Base-by-base conservation (phyloP, 1,284 basidiomycete species). In the Bjerkandera adusta region DNA sequence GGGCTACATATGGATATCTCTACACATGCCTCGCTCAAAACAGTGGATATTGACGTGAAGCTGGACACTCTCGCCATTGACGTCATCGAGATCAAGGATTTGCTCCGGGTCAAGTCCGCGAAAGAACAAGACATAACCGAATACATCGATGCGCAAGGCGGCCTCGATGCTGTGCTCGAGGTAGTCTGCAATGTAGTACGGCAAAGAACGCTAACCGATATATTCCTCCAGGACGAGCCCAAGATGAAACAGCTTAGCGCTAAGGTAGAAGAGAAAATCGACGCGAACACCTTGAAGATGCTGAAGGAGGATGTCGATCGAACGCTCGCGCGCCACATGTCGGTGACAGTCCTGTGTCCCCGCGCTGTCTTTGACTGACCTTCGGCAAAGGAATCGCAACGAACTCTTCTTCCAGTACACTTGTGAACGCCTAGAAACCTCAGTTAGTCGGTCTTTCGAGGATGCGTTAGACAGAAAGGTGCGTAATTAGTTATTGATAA, bases 1-100 rank as follows among this genome's bases (percentile, higher is more conserved):
- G 42, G 48, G 16, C 50, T 63, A 21, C 49, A 56, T n/a, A 37
- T 48, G 24, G 36, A 64, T 20, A 52, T 64, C 15, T 40, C 49
- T 5, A 40, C 57, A 29, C 45, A 47, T 8, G 51, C 61, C 32
- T 54, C 58, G 18, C 35, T 58, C 2, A 56, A 48, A 21, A 34
- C 57, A 4, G 43, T 36, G 10, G 43, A 41, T n/a, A 21, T 61
- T 3, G 27, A 49, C 8, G n/a, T n/a, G n/a, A n/a, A n/a, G n/a
- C n/a, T n/a, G n/a, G n/a, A n/a, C n/a, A n/a, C n/a, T n/a, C n/a
- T n/a, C n/a, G n/a, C n/a, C n/a, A 36, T 32, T 4, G 53, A 53
- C 25, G 20, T 63, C 10, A 42, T 49, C 13, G 41, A 49, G 35
- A 46, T 64, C 20, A 30, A 58, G 1, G 34, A 22, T 5, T 30